These are phyloP conservation scores for Ehretia macrophylla DNA, from an alignment of 257 asterid species.

Conservation along the genomic window DNA sequence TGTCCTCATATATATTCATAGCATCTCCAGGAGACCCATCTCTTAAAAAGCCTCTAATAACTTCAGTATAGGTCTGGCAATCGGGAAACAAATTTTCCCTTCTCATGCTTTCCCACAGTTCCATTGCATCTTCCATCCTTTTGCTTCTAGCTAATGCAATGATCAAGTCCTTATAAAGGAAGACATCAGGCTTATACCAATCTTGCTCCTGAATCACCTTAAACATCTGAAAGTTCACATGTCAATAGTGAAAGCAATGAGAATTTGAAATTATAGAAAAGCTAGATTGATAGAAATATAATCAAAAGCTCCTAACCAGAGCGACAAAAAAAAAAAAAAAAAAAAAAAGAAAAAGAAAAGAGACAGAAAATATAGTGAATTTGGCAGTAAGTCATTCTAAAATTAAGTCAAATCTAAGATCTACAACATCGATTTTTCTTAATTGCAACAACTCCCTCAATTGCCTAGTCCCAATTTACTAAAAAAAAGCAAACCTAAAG, in stretches of 20 bases:
- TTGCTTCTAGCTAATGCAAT: slow-evolving; percentile 65
- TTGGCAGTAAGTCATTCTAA: too few relatives aligned
- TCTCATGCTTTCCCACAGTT: slow-evolving; percentile 80
- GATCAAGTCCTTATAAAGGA: slow-evolving; percentile 83
- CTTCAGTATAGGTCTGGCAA: slow-evolving; percentile 85
- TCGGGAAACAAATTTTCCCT: slow-evolving; percentile 77
- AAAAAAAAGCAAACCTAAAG: too few relatives aligned
- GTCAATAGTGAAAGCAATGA: neutral
- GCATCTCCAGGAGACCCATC: slow-evolving; percentile 97
- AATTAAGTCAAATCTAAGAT: too few relatives aligned
- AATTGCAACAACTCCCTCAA: too few relatives aligned
- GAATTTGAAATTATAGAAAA: neutral
- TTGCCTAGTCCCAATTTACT: too few relatives aligned
- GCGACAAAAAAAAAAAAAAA: too few relatives aligned
- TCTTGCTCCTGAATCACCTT: slow-evolving; percentile 68
- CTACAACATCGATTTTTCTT: too few relatives aligned
- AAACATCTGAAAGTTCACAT: slow-evolving; percentile 52
- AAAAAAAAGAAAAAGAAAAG: too few relatives aligned
- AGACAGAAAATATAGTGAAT: too few relatives aligned
- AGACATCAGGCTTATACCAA: slow-evolving; percentile 85
- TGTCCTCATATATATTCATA: slow-evolving; percentile 91
- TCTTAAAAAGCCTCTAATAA: slow-evolving; percentile 89
- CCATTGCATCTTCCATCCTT: slow-evolving; percentile 85
- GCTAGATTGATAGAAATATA: neutral
- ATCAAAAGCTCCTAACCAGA: too few relatives aligned